Percentiles rank a stretch among this genome's conserved stretches.
These are phyloP conservation scores for Colletotrichum sp. DNA, from an alignment of 2,329 filamentous ascomycete genomes.

Conservation along the genomic window DNA sequence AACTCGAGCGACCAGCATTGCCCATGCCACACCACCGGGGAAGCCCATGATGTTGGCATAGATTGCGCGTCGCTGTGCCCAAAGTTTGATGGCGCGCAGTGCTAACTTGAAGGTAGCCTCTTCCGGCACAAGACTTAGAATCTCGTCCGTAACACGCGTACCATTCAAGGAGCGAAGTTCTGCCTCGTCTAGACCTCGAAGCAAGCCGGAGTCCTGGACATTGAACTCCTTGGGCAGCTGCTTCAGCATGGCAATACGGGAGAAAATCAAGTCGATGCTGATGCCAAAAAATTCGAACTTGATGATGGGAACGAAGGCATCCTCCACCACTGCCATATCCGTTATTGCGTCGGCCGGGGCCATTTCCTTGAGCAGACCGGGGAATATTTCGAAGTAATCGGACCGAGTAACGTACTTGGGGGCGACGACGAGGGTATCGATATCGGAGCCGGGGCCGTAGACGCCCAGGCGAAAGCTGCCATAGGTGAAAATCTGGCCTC, in stretches of 20 bases:
- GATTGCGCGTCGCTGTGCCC: conserved; percentile 90
- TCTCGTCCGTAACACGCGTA: conserved; percentile 92
- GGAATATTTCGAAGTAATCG: conserved; percentile 92
- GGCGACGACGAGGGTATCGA: conserved; percentile 92
- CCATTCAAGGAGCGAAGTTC: conserved; percentile 92
- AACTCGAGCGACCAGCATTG: conserved; percentile 93
- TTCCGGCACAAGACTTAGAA: conserved; percentile 87
- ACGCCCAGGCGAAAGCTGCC: conserved; percentile 95
- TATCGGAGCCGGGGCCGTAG: conserved; percentile 94
- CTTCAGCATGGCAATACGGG: conserved; percentile 71
- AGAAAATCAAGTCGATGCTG: conserved; percentile 93
- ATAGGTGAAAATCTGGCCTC: conserved; percentile 94
- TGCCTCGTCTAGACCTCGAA: conserved; percentile 85
- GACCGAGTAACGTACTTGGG: conserved; percentile 88
- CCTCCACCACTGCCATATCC: conserved; percentile 83
- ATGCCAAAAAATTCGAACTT: conserved; percentile 92
- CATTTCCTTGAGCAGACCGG: conserved; percentile 78
- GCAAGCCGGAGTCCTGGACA: conserved; percentile 81
- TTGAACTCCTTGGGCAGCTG: conserved; percentile 76
- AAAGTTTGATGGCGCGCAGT: conserved; percentile 91
- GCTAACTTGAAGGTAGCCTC: conserved; percentile 88
- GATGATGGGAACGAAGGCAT: conserved; percentile 96
- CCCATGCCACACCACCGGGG: conserved; percentile 96
- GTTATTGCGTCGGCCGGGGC: conserved; percentile 80
- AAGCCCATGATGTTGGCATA: conserved; percentile 98